Conservation (phyloP, 2,329 filamentous ascomycete species). For the Teratosphaeria viscida region DNA sequence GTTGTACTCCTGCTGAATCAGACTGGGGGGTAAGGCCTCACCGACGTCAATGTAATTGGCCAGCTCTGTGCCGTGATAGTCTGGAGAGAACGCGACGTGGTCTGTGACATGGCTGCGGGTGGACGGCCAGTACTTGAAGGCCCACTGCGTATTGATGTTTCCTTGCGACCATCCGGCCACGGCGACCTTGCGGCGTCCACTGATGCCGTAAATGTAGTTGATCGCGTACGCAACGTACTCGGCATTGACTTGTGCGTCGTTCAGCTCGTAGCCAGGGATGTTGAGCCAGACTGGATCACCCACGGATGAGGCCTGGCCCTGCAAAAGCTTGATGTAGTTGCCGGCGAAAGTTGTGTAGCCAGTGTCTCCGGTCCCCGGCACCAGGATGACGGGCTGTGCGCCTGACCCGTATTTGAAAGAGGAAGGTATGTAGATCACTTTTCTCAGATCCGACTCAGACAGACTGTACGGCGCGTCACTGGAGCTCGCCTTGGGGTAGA, state of each 20-base stretch:
- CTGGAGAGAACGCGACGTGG: constrained; percentile 43
- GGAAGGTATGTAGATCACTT: constrained; percentile 43
- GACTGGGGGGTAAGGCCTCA: constrained; percentile 24
- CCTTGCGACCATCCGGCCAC: constrained; percentile 49
- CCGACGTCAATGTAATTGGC: constrained; percentile 26
- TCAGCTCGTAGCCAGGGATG: constrained; percentile 38
- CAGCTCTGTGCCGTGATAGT: constrained; percentile 41
- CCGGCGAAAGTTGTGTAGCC: constrained; percentile 36
- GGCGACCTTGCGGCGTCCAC: constrained; percentile 28
- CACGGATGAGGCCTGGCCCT: constrained; percentile 27
- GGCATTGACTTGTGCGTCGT: constrained; percentile 41
- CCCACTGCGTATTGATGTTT: constrained; percentile 46
- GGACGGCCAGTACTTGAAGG: constrained; percentile 47
- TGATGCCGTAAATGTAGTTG: constrained; percentile 42
- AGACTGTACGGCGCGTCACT: constrained; percentile 41
- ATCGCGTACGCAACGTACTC: constrained; percentile 50
- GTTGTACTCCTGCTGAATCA: constrained; percentile 40
- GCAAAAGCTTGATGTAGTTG: constrained; percentile 42
- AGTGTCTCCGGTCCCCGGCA: constrained; percentile 44
- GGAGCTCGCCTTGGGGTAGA: constrained; percentile 29
- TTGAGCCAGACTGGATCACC: constrained; percentile 48
- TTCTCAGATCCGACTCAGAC: constrained; percentile 36
- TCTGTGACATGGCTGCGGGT: constrained; percentile 37
- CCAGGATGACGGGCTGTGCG: constrained; percentile 21
- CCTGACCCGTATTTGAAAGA: constrained; percentile 36